phyloP scores from a whole-genome alignment of 139 green algal species.

The Chloropicon primus region DNA sequence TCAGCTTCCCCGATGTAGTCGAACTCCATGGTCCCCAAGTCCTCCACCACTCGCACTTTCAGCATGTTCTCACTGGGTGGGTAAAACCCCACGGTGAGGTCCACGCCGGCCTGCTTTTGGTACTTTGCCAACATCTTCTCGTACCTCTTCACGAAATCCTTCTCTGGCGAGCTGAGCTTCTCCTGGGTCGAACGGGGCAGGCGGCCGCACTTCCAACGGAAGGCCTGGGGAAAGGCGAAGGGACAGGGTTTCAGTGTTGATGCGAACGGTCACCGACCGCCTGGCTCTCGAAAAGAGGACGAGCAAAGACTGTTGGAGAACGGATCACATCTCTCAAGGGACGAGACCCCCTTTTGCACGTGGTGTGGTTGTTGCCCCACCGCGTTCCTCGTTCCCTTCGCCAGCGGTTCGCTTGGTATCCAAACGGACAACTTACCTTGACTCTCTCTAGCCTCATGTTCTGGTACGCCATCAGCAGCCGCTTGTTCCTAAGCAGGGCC shows the following conservation, averaged over 20 bases:
- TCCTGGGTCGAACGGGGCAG: not conserved
- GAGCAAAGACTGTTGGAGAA: too few relatives aligned
- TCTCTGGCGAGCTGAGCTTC: not conserved
- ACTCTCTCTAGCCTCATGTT: not conserved
- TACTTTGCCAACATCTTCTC: not conserved
- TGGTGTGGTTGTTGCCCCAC: too few relatives aligned
- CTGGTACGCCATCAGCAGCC: not conserved
- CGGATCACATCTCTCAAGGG: too few relatives aligned
- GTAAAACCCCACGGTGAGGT: not conserved
- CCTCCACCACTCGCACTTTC: not conserved
- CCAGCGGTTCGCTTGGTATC: too few relatives aligned
- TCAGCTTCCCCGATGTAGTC: not conserved
- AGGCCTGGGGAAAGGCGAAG: too few relatives aligned
- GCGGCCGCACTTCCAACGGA: not conserved
- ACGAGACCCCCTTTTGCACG: too few relatives aligned
- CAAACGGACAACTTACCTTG: too few relatives aligned
- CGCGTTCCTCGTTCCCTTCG: too few relatives aligned
- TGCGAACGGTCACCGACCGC: too few relatives aligned
- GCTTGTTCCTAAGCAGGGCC: not conserved
- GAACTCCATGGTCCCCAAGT: not conserved
- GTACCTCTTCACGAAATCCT: not conserved
- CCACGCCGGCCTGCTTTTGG: not conserved
- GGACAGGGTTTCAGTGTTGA: too few relatives aligned
- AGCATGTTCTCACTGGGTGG: not conserved
- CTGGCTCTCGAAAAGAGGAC: too few relatives aligned